Base-by-base conservation (phyloP, 2,329 filamentous ascomycete genomes). In the Fusarium annulatum region DNA sequence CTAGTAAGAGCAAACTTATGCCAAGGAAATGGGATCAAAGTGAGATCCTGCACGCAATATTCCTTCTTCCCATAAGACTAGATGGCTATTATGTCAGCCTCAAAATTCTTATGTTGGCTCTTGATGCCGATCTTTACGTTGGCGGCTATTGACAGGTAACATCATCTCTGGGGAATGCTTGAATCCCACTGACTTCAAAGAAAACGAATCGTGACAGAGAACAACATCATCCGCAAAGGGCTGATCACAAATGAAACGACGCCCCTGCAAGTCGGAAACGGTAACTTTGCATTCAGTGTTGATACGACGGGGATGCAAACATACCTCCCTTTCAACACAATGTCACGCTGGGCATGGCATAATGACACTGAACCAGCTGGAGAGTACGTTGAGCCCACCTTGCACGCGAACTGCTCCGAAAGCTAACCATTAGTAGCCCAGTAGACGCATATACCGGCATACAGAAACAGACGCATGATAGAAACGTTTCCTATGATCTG, bases 271-370 rank as follows among this genome's bases (percentile, higher is more conserved):
- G 85, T 87, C 6, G 85, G 85, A 36, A 86, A 86, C 70, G 85
- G 85, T 21, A 85, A 87, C 75, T 85, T 86, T 67, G 85, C 85
- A 8, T 86, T 86, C 61, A 83, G 83, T 9, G 84, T 82, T 18
- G 85, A 87, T 70, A 79, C 85, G 7, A 87, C 85, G 2, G 85
- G 85, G 11, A 76, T 87, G 56, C 74, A 76, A 55, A 85, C 84
- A 4, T 86, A 86, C 69, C 81, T 81, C 33, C 84, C 84, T 3
- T 87, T 84, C 67, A 84, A 81, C n/a, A 85, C 81, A 6, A 81
- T 86, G 80, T 86, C 85, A 3, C 83, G 82, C 5, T 86, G 84
- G 85, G 85, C 84, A 11, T 87, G 85, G 85, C 85, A 87, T 76
- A 86, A 86, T 57, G 86, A 86, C 67, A 85, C 83, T 30, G 71